Base-by-base conservation (phyloP, 2,329 filamentous ascomycete genomes). In the Aspergillus neoniger region DNA sequence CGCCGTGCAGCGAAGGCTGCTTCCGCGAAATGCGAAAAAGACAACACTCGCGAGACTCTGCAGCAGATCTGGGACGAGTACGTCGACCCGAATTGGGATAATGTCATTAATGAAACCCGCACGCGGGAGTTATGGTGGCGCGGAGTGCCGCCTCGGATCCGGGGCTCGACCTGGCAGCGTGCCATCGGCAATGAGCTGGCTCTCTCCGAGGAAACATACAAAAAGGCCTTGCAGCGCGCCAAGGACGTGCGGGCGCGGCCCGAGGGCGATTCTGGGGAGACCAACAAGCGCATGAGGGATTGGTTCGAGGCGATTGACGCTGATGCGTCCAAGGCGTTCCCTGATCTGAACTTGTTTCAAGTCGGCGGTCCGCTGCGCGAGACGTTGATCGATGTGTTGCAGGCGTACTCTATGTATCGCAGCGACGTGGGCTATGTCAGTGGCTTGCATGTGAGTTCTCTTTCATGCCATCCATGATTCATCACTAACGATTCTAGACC, bases 91-190 rank as follows among this genome's bases (percentile, higher is more conserved):
- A 82, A 86, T 59, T 88, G 85, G 83, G 81, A 84, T 47, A 74
- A 78, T 1, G 82, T 82, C 30, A 79, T 87, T 64, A 74, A 78
- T 5, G 82, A 86, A 65, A 80, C 80, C 21, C 78, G 82, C 6
- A 85, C 82, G 2, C 80, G 86, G 25, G 85, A 87, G 69, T 80
- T 88, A 38, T 88, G 86, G 85, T 88, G 86, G 86, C 82, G 84
- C 61, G 86, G 86, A 23, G 81, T 88, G 14, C 82, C 84, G 0
- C 79, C 85, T 3, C 80, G 81, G 61, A 80, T 80, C 59, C 78
- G 86, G 61, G 86, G 84, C 17, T 67, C 78, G 23, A 85, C 87
- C 36, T 88, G 86, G 86, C 77, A 80, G 62, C 81, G 79, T 59
- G 85, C 85, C 2, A 80, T 88, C 53, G 86, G 85, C 39, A 88